Evolutionary conservation across 768 basidiomycete genomes (phyloP).

Genomic region (Serendipita sp.): DNA sequence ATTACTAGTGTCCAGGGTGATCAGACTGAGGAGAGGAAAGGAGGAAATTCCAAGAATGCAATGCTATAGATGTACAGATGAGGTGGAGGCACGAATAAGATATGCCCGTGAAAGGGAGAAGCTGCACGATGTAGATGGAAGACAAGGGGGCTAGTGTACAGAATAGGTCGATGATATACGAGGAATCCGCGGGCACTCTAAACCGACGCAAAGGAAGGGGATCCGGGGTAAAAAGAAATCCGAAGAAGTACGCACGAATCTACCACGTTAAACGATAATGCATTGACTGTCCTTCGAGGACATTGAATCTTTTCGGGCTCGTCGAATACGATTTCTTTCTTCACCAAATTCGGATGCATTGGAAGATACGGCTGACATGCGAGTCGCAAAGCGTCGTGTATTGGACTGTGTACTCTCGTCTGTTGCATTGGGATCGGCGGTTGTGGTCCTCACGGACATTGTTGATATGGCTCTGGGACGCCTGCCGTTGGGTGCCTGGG

Average conservation of each 20-base stretch:
- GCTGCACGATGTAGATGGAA: background rate
- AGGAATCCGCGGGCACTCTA: too few species aligned
- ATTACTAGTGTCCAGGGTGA: too few species aligned
- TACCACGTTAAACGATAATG: background rate
- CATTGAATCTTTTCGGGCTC: background rate
- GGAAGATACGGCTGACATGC: background rate
- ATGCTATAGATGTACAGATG: too few species aligned
- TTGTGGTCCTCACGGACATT: background rate
- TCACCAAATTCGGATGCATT: constrained; percentile 2
- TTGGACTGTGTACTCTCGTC: background rate
- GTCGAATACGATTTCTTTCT: background rate
- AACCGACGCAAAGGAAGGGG: too few species aligned
- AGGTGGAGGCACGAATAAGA: background rate
- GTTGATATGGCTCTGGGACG: background rate
- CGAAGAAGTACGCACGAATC: too few species aligned
- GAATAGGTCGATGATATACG: too few species aligned
- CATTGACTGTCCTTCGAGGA: constrained; percentile 1
- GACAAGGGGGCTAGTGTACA: too few species aligned
- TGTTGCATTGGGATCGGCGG: background rate
- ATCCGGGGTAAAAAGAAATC: too few species aligned
- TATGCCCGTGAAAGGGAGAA: background rate
- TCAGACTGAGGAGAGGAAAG: too few species aligned
- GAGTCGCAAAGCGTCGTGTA: background rate
- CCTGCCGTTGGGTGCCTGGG: background rate
- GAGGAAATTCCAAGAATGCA: too few species aligned